These are phyloP conservation scores for Fragaria iinumae DNA, from an alignment of 306 rosid genomes.

Conservation along the genomic window DNA sequence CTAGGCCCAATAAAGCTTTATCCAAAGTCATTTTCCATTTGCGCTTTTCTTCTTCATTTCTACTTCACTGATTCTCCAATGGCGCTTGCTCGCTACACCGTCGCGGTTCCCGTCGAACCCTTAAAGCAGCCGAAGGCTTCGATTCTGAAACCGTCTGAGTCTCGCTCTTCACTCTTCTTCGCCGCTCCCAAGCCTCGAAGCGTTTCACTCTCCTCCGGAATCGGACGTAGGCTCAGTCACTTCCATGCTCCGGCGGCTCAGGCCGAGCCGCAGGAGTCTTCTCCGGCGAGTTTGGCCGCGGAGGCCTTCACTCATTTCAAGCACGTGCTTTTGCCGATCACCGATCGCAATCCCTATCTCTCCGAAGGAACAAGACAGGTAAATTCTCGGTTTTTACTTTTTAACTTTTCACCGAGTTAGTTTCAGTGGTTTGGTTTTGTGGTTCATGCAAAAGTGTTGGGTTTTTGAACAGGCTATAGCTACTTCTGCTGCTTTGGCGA, in stretches of 20 bases:
- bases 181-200: constrained; percentile 32
- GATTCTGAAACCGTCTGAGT: constrained; percentile 15
- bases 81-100: constrained; percentile 52
- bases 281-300: constrained; percentile 44
- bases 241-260: constrained; percentile 31
- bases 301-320: constrained; percentile 72
- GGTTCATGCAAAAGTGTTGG: not conserved
- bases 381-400: not conserved
- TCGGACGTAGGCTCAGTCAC: constrained; percentile 32
- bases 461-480: constrained; percentile 58
- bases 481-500: constrained; percentile 78
- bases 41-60: constrained; percentile 21
- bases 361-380: constrained; percentile 88
- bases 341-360: constrained; percentile 81
- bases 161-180: constrained; percentile 18
- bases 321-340: constrained; percentile 82
- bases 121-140: constrained; percentile 27
- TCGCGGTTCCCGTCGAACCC: constrained; percentile 38
- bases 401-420: not conserved
- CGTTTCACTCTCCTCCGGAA: constrained; percentile 32
- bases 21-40: no score
- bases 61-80: constrained; percentile 24
- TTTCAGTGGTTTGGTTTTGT: not conserved
- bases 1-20: no score
- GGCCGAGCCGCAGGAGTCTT: constrained; percentile 60